Evolutionary conservation across 1,139 yeast genomes (phyloP), one percentile per base, ranked within the genome.

Genomic region (Tardiomyces depauwii): DNA sequence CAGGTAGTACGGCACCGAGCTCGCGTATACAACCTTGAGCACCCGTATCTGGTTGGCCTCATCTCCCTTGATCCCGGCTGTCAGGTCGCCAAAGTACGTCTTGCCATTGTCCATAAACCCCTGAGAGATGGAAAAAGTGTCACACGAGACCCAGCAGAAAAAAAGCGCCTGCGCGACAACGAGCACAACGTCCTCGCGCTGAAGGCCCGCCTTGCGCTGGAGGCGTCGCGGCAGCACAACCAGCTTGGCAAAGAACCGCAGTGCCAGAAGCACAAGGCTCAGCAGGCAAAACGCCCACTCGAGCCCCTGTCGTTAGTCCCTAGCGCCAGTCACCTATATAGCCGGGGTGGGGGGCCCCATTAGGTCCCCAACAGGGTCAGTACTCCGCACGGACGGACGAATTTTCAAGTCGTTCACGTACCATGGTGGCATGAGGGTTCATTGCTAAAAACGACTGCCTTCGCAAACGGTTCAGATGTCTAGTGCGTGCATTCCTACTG

Each of bases 1-100:
- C 38, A 59, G 40, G 44, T 59, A 60, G 52, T 60, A 60, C 2
- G 63, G 62, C 4, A 52, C 50, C 5, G 63, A 47, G 25, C 63
- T 59, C 14, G 62, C 51, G 42, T 57, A 60, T 28, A 59, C 51
- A 13, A 55, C 53, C 47, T 58, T 60, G 45, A 60, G 53, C 14
- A 59, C 56, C 18, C 25, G 44, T 18, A 52, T 40, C 44, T 51
- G 47, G 36, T 51, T 46, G 2, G 30, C 42, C 21, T 53, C 56
- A 18, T 48, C 46, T 10, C 58, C 58, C 3, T 44, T 42, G 19
- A 57, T 50, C 41, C 50, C 54, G 19, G 44, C 48, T 6, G 52
- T 52, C 14, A 53, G 46, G 28, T 55, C 49, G 18, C 52, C 55
- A 40, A 53, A 51, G 46, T 60, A 60, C 18, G 61, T 53, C 21